These are phyloP conservation scores for Byssochlamys sp. DNA, from an alignment of 2,329 filamentous ascomycete species.

Conservation along the genomic window DNA sequence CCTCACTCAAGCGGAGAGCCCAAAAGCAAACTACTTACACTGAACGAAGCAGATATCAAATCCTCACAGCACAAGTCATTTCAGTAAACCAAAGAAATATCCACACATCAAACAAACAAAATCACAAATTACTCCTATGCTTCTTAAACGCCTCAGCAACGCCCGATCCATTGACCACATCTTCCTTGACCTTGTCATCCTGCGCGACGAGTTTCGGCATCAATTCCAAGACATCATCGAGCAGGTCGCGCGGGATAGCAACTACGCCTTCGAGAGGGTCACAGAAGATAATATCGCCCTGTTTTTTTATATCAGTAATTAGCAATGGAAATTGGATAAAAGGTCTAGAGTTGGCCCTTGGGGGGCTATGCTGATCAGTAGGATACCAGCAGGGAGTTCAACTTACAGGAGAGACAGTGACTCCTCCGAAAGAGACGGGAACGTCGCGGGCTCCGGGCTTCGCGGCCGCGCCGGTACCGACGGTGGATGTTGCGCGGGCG, in stretches of 20 bases:
- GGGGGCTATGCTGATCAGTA: too few species aligned
- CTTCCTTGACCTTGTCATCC: constrained; percentile 54
- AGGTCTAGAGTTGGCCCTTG: too few species aligned
- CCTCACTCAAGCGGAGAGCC: too few species aligned
- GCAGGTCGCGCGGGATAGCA: constrained; percentile 52
- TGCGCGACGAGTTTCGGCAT: constrained; percentile 45
- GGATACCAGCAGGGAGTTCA: too few species aligned
- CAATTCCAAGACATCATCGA: constrained; percentile 52
- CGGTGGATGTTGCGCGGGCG: constrained; percentile 35
- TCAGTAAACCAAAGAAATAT: neutral
- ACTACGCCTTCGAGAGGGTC: constrained; percentile 63
- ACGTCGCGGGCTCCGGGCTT: constrained; percentile 34
- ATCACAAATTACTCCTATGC: constrained; percentile 30
- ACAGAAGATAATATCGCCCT: constrained; percentile 60
- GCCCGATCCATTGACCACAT: constrained; percentile 53
- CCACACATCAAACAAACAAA: neutral
- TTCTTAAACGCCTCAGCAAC: constrained; percentile 59
- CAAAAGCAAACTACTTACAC: too few species aligned
- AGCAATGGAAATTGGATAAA: too few species aligned
- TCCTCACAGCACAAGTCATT: neutral
- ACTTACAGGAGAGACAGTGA: constrained; percentile 34
- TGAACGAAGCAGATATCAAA: neutral
- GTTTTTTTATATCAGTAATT: neutral
- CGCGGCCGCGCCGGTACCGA: constrained; percentile 37
- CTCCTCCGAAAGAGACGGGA: constrained; percentile 29